phyloP scores from a whole-genome alignment of 352 stramenopile species.

The Phytopythium ostracodes region DNA sequence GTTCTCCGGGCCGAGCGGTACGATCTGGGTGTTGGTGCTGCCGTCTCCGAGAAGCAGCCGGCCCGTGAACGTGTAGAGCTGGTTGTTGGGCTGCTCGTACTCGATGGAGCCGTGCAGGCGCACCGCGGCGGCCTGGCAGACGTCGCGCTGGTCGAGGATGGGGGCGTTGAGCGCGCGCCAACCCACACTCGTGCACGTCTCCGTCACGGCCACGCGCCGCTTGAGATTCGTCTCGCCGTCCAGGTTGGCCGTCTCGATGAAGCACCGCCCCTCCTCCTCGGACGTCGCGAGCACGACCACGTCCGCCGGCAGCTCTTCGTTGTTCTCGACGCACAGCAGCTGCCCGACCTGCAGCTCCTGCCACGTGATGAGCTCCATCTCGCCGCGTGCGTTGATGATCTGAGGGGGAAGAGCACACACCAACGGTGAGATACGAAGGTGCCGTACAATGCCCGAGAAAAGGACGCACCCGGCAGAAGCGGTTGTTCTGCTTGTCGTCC shows the following conservation, averaged over 20 bases:
- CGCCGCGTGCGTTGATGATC: constrained; percentile 40
- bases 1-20: constrained; percentile 64
- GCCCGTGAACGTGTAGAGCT: constrained; percentile 73
- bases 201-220: constrained; percentile 41
- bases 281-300: constrained; percentile 81
- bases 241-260: constrained; percentile 84
- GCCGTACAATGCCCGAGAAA: too few relatives aligned
- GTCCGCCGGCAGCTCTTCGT: constrained; percentile 87
- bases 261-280: constrained; percentile 66
- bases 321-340: constrained; percentile 71
- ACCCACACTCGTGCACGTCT: constrained; percentile 28
- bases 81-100: constrained; percentile 80
- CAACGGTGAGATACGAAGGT: too few relatives aligned
- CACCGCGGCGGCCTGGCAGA: constrained; percentile 23
- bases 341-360: constrained; percentile 75
- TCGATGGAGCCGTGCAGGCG: constrained; percentile 40
- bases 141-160: constrained; percentile 23
- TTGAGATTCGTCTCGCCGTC: constrained; percentile 91
- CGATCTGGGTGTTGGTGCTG: constrained; percentile 11
- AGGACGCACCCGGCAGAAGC: constrained; percentile 46
- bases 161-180: constrained; percentile 25
- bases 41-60: constrained; percentile 33
- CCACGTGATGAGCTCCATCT: constrained; percentile 54
- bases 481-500: constrained; percentile 62
- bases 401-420: constrained; percentile 8